phyloP scores from a whole-genome alignment of 2,329 filamentous ascomycete genomes.

The Proliferodiscus dingleyae region DNA sequence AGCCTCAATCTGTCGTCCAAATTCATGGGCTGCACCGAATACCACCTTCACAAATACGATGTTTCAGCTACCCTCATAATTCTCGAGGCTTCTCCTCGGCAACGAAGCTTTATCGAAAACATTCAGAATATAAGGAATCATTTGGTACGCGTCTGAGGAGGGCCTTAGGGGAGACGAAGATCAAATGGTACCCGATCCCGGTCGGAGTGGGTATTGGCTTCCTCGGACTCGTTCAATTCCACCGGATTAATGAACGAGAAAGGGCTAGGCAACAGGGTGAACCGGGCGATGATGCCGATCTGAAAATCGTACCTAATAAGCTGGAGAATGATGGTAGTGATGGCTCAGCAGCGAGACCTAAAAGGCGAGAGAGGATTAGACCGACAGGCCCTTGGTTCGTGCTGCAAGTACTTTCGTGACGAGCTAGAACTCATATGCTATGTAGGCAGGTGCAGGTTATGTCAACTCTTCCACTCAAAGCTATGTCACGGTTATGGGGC shows the following conservation, averaged over 20 bases:
- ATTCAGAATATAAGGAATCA: conserved; percentile 27
- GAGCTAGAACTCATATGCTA: conserved; percentile 12
- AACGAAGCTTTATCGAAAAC: conserved; percentile 18
- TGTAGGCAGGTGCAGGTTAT: conserved; percentile 65
- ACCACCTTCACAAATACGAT: conserved; percentile 10
- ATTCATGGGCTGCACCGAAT: conserved; percentile 7
- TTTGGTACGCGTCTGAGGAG: conserved; percentile 43
- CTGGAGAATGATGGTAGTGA: conserved; percentile 33
- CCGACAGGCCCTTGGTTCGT: conserved; percentile 61
- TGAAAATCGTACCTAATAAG: conserved; percentile 17
- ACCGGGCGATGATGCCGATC: conserved; percentile 33
- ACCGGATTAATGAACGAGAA: conserved; percentile 51
- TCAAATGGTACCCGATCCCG: conserved; percentile 70
- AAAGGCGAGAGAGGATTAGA: conserved; percentile 52
- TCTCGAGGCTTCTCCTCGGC: conserved; percentile 28
- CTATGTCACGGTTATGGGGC: conserved; percentile 66
- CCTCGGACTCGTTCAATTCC: conserved; percentile 60
- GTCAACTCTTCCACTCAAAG: conserved; percentile 68
- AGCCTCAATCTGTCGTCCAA: conserved; percentile 8
- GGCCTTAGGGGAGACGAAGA: conserved; percentile 57
- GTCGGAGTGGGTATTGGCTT: conserved; percentile 64
- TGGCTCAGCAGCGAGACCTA: conserved; percentile 38
- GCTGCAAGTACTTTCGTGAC: neutral
- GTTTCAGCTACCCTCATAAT: conserved; percentile 17
- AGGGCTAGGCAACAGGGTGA: conserved; percentile 35